Evolutionary conservation across 2,329 filamentous ascomycete species (phyloP), one percentile per base, ranked within the genome.

Genomic region (Monosporascus cannonballus): DNA sequence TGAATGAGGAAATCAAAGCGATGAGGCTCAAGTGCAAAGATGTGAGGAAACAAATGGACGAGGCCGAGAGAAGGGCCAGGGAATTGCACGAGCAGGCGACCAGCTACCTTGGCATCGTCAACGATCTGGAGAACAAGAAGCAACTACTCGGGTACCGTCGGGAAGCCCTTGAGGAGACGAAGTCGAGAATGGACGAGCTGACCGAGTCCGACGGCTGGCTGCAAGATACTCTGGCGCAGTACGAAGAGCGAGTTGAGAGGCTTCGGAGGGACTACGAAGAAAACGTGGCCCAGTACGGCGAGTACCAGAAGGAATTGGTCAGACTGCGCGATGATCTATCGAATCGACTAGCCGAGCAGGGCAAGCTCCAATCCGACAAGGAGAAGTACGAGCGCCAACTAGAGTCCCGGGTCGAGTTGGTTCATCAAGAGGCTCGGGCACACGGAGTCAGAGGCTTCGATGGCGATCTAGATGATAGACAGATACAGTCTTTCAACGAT

Each of bases 381-480:
- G 86, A 89, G 56, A 89, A 87, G 62, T 90, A 94, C 65, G 90
- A 96, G 65, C 83, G 87, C 4, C 89, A 96, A 59, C 67, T 96
- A 3, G 76, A 83, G 60, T 76, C 81, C 45, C 87, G 93, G 39
- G 79, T 86, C 62, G 77, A 80, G 9, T 80, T 96, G 68, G 84
- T 96, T 51, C 90, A 85, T 58, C 85, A 92, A 53, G 84, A 89
- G 38, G 90, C 93, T 17, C 78, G 83, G 46, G 78, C 77, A 25
- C 89, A 96, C 68, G 85, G 83, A 54, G 89, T 99, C 56, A 86
- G 90, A 36, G 92, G 92, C 0, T 96, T 88, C 64, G 90, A 96
- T 57, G 82, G 86, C 20, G 84, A 91, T 14, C 73, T 96, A 45
- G 84, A 86, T 34, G 87, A 96, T 51, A 76, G 75, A 27, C 83